Conservation (phyloP, 2,329 filamentous ascomycete species). For the Pseudogymnoascus sp. region DNA sequence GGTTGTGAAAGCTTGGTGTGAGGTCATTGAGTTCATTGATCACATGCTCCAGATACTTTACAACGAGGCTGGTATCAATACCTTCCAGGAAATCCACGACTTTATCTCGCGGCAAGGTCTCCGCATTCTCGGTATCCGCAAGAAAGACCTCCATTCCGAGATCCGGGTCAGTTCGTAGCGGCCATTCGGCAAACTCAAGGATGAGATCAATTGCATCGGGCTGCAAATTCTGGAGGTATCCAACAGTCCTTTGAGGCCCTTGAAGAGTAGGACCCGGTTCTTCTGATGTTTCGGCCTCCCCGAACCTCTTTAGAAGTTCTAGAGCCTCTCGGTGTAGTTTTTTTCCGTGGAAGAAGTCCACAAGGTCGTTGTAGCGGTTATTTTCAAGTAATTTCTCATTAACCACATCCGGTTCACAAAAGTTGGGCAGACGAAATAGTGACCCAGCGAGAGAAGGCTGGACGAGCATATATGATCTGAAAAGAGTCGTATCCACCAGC, state of each 20-base stretch:
- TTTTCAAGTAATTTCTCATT: constrained; percentile 87
- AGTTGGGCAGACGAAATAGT: constrained; percentile 92
- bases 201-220: constrained; percentile 86
- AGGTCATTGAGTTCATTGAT: constrained; percentile 79
- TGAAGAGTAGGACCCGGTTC: constrained; percentile 53
- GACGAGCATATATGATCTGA: constrained; percentile 91
- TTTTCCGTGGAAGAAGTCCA: constrained; percentile 97
- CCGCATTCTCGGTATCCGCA: constrained; percentile 89
- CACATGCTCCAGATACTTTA: constrained; percentile 82
- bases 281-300: constrained; percentile 48
- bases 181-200: constrained; percentile 87
- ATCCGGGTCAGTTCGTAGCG: constrained; percentile 62
- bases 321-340: constrained; percentile 83
- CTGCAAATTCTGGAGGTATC: constrained; percentile 82
- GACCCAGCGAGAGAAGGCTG: constrained; percentile 77
- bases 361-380: constrained; percentile 82
- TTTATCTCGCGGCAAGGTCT: constrained; percentile 70
- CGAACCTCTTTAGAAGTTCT: constrained; percentile 74
- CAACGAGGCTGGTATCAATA: constrained; percentile 65
- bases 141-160: constrained; percentile 89
- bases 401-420: constrained; percentile 92
- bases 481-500: constrained; percentile 87
- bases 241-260: constrained; percentile 76
- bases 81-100: constrained; percentile 68
- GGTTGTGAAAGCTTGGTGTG: constrained; percentile 81